Evolutionary conservation across 1,139 yeast genomes (phyloP).

Genomic region (Pichia sp.): DNA sequence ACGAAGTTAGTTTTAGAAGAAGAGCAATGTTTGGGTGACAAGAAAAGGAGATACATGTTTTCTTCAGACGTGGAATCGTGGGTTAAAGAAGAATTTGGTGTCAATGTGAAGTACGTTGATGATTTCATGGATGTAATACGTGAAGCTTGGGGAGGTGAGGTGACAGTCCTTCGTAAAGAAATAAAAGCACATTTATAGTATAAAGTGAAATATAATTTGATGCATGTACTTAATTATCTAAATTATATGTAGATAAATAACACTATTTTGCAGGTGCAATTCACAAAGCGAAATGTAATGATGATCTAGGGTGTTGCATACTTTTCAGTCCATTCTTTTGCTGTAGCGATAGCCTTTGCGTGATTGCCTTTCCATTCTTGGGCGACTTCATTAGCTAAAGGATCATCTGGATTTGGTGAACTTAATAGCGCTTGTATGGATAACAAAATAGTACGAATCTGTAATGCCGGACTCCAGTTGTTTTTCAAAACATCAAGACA

Average conservation of each 20-base stretch:
- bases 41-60: conserved; percentile 24
- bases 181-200: conserved; percentile 10
- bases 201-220: neutral
- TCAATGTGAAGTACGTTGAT: conserved; percentile 60
- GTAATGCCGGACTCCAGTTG: conserved; percentile 97
- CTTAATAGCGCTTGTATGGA: conserved; percentile 92
- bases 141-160: conserved; percentile 58
- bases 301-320: conserved; percentile 35
- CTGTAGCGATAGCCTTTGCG: conserved; percentile 71
- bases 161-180: conserved; percentile 18
- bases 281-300: neutral
- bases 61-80: conserved; percentile 43
- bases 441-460: conserved; percentile 86
- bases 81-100: conserved; percentile 48
- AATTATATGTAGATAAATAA: neutral
- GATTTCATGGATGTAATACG: conserved; percentile 75
- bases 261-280: neutral
- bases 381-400: conserved; percentile 96
- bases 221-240: neutral
- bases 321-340: conserved; percentile 78
- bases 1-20: conserved; percentile 27
- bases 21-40: conserved; percentile 21
- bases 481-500: conserved; percentile 91
- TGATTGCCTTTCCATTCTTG: conserved; percentile 93
- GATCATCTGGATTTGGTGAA: conserved; percentile 98